Evolutionary conservation across 2,329 filamentous ascomycete species (phyloP), one percentile per base, ranked within the genome.

Genomic region (Cercospora sojina): DNA sequence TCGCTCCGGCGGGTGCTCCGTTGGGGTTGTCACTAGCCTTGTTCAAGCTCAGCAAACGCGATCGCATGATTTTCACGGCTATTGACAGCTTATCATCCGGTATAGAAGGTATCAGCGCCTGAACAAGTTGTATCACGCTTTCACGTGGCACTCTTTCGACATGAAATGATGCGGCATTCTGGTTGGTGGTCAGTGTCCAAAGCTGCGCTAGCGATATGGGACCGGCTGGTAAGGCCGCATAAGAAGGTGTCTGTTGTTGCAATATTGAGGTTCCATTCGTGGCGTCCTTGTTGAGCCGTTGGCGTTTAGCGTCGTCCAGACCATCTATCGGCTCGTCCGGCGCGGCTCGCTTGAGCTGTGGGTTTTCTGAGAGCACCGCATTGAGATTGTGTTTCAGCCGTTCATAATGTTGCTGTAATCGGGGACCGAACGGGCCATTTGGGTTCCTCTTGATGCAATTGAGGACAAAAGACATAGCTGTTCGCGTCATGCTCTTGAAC

Each of bases 401-500:
- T 73, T 97, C 92, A 18, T 97, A 83, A 74, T 96, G 90, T 75
- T 95, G 91, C 73, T 97, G 91, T 77, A 99, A 95, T 68, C 91
- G 90, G 0, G 85, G 85, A 23, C 86, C 75, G 62, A 93, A 83
- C 0, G 91, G 88, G 72, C 93, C 91, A 64, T 91, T 90, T 2
- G 91, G 91, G 72, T 95, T 93, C 74, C 93, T 86, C 81, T 94
- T 94, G 71, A 90, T 83, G 62, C 97, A 83, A 79, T 97, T 93
- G 62, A 93, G 86, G 43, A 98, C 84, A 56, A 99, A 82, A 71
- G 93, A 88, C 73, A 93, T 87, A 3, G 91, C 91, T 25, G 95
- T 99, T 76, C 96, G 92, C 78, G 97, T 94, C 88, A 99, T 95
- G 5, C 94, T 98, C 79, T 90, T 92, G 68, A 96, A 86, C 73